Conservation (phyloP, 805 yeast genomes). For the Wickerhamomyces bisporus region DNA sequence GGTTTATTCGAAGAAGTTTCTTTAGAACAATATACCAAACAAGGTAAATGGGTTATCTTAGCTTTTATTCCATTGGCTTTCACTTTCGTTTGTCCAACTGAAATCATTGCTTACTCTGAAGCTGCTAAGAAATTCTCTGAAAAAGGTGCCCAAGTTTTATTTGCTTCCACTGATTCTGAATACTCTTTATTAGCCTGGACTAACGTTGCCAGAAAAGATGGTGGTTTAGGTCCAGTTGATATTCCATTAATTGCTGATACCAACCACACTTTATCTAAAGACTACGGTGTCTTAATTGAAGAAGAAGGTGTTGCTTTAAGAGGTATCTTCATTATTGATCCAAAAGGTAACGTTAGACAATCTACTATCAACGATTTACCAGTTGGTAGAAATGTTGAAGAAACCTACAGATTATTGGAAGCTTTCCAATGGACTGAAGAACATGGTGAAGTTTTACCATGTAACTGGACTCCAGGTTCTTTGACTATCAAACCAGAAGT, state of each 20-base stretch:
- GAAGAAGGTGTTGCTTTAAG: conserved; percentile 96
- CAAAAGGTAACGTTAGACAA: conserved; percentile 92
- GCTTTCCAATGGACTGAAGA: conserved; percentile 99
- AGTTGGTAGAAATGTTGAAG: conserved; percentile 98
- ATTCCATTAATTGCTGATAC: conserved; percentile 96
- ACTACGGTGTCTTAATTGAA: conserved; percentile 96
- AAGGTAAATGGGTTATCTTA: conserved; percentile 96
- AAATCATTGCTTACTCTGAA: conserved; percentile 97
- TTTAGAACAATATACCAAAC: conserved; percentile 73
- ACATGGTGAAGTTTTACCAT: conserved; percentile 99
- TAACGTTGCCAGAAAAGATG: conserved; percentile 91
- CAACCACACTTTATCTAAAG: conserved; percentile 90
- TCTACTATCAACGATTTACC: conserved; percentile 97
- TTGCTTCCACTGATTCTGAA: conserved; percentile 98
- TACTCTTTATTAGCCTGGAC: conserved; percentile 98
- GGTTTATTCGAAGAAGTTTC: conserved; percentile 94
- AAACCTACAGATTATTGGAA: conserved; percentile 93
- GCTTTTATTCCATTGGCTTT: conserved; percentile 98
- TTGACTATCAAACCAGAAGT: conserved; percentile 88
- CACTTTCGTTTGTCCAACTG: conserved; percentile 99
- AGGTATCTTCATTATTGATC: conserved; percentile 98
- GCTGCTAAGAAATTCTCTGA: conserved; percentile 86
- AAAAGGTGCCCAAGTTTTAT: conserved; percentile 82
- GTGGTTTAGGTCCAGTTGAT: conserved; percentile 95
- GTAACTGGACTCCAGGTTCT: conserved; percentile 97